These are phyloP conservation scores for Dioszegia crocea DNA, from an alignment of 768 basidiomycete genomes.

Conservation along the genomic window DNA sequence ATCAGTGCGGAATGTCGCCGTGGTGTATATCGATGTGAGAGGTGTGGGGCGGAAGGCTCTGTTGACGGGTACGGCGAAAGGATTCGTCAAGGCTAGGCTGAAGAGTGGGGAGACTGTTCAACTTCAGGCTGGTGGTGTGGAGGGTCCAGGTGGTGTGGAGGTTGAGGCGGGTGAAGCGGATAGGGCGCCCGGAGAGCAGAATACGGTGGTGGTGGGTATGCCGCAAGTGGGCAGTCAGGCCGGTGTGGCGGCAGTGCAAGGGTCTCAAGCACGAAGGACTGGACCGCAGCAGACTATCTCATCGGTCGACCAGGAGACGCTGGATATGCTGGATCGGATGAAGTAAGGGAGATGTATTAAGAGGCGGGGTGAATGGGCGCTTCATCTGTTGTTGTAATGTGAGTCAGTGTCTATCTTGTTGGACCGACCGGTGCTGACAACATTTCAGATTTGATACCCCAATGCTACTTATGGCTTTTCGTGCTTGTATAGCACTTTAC, in stretches of 20 bases:
- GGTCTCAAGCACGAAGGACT: background rate
- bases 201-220: slow-evolving; percentile 36
- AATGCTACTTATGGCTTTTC: too few species aligned
- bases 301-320: slow-evolving; percentile 1
- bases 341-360: background rate
- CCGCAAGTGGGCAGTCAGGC: slow-evolving; percentile 19
- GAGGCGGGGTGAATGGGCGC: background rate
- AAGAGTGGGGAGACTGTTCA: slow-evolving; percentile 35
- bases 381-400: background rate
- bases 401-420: too few species aligned
- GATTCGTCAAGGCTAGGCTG: slow-evolving; percentile 41
- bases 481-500: too few species aligned
- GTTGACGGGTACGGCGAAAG: slow-evolving; percentile 55
- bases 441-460: too few species aligned
- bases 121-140: slow-evolving; percentile 32
- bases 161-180: slow-evolving; percentile 21
- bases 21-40: slow-evolving; percentile 71
- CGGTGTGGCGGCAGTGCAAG: background rate
- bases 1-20: slow-evolving; percentile 65
- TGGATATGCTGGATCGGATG: slow-evolving; percentile 8
- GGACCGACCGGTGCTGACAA: too few species aligned
- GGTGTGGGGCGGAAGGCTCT: slow-evolving; percentile 69
- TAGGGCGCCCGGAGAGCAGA: slow-evolving; percentile 6
- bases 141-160: slow-evolving; percentile 15
- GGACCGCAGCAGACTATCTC: background rate